These are phyloP conservation scores for Cystobasidium onofrii DNA, from an alignment of 768 basidiomycete species.

Conservation along the genomic window DNA sequence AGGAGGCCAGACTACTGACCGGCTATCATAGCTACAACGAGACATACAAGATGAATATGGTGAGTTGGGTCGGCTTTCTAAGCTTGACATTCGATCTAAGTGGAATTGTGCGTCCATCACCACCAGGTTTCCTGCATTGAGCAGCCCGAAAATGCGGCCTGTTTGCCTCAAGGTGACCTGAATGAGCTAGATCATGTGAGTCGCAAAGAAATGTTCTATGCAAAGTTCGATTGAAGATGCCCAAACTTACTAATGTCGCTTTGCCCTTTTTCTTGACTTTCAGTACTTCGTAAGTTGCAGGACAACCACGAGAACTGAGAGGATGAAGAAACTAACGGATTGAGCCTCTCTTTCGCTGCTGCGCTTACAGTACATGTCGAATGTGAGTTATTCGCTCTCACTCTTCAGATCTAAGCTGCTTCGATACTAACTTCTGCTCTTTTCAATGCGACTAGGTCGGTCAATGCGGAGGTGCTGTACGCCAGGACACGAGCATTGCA, in stretches of 20 bases:
- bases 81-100: too few relatives aligned
- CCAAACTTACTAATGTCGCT: too few relatives aligned
- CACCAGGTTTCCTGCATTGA: constrained; percentile 1
- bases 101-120: too few relatives aligned
- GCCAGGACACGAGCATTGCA: not conserved
- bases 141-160: not conserved
- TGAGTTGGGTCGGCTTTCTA: not conserved
- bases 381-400: too few relatives aligned
- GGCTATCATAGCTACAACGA: not conserved
- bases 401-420: too few relatives aligned
- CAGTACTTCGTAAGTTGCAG: not conserved
- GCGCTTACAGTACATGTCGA: constrained; percentile 9
- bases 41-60: constrained; percentile 27
- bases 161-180: constrained; percentile 8
- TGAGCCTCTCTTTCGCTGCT: not conserved
- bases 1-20: too few relatives aligned
- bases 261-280: not conserved
- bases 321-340: not conserved
- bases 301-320: too few relatives aligned
- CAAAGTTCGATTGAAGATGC: too few relatives aligned
- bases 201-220: not conserved
- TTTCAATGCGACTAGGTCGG: not conserved
- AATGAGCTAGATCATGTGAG: constrained; percentile 1
- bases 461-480: not conserved
- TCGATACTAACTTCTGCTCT: too few relatives aligned